Conservation (phyloP, 192 early-diverging fungal genomes). For the Mortierella claussenii region DNA sequence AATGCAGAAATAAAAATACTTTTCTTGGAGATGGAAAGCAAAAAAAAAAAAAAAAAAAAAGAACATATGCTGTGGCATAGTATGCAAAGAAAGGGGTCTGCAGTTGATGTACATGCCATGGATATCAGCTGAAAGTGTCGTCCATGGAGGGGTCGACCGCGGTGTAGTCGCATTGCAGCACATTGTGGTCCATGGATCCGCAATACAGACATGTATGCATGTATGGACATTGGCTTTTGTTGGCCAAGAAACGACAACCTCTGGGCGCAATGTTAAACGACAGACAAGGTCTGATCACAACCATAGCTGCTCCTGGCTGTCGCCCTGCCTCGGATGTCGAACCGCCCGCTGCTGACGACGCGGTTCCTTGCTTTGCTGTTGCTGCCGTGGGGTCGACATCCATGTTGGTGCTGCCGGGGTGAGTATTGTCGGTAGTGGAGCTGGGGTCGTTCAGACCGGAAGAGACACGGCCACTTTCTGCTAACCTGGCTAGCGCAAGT, state of each 20-base stretch:
- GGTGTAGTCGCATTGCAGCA: conserved; percentile 45
- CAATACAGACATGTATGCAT: conserved; percentile 48
- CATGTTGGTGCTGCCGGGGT: background rate
- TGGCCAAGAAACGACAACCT: conserved; percentile 47
- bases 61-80: background rate
- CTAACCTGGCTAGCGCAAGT: conserved; percentile 6
- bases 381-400: background rate
- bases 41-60: conserved; percentile 1
- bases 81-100: background rate
- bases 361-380: background rate
- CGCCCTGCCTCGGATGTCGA: background rate
- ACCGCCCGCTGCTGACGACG: too few species aligned
- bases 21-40: conserved; percentile 48
- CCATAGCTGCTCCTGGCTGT: background rate
- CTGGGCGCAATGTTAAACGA: conserved; percentile 52
- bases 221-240: conserved; percentile 44
- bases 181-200: conserved; percentile 36
- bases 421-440: too few species aligned
- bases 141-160: conserved; percentile 33
- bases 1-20: conserved; percentile 36
- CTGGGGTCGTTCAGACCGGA: too few species aligned
- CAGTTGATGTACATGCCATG: background rate
- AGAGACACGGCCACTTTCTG: conserved; percentile 4
- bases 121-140: conserved; percentile 1
- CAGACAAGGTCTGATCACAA: conserved; percentile 40